Evolutionary conservation across 176 grass and related monocot species (phyloP).

Genomic region (Triticum dicoccoides): DNA sequence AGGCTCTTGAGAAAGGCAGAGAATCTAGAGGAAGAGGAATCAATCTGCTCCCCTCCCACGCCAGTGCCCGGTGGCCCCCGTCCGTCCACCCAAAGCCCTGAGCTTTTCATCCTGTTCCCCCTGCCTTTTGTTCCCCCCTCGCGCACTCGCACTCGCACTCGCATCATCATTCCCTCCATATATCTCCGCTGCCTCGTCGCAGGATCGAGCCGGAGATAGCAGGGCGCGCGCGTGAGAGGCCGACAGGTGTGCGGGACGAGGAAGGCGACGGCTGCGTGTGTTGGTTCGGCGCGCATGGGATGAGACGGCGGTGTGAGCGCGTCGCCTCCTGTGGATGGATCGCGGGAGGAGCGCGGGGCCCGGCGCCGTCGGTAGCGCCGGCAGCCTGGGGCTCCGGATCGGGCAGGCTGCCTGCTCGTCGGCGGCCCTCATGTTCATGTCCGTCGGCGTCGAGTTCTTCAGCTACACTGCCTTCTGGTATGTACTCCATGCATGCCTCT

Average conservation of each 20-base stretch:
- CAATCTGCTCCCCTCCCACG: not conserved
- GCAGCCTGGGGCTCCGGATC: slow-evolving; percentile 71
- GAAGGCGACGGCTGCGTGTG: not conserved
- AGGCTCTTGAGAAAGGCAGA: not conserved
- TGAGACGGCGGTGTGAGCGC: slow-evolving; percentile 33
- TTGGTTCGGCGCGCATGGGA: slow-evolving; percentile 10
- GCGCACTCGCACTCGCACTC: not conserved
- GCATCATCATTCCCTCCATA: not conserved
- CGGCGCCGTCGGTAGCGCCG: slow-evolving; percentile 60
- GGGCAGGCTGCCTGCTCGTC: slow-evolving; percentile 89
- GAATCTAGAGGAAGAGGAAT: slow-evolving; percentile 16
- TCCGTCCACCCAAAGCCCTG: slow-evolving; percentile 38
- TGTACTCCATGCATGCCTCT: not conserved
- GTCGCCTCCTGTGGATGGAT: slow-evolving; percentile 23
- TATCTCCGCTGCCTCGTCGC: not conserved
- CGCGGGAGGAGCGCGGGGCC: slow-evolving; percentile 19
- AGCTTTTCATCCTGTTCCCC: slow-evolving; percentile 23
- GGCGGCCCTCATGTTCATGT: slow-evolving; percentile 87
- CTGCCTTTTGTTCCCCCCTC: not conserved
- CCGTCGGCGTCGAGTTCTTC: slow-evolving; percentile 90
- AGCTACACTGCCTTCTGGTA: slow-evolving; percentile 95
- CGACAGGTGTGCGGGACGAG: not conserved
- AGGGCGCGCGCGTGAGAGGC: not conserved
- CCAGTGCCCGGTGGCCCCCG: not conserved
- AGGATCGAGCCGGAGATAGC: not conserved